phyloP scores from a whole-genome alignment of 1,284 basidiomycete species.

The Pterulicium gracile region DNA sequence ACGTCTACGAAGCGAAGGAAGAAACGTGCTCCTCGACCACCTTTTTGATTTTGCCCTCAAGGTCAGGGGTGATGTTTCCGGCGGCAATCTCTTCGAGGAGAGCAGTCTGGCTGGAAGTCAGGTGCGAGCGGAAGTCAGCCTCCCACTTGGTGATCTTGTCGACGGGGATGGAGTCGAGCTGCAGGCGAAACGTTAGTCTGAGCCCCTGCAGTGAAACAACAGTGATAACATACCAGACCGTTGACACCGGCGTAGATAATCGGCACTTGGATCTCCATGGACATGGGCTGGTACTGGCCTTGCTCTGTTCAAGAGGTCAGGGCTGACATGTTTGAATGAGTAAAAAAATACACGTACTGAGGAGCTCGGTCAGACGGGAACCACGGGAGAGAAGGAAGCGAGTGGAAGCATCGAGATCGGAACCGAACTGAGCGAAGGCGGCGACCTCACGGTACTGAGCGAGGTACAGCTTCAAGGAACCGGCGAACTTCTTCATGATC shows the following conservation, averaged over 20 bases:
- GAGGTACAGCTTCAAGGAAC: slow-evolving; percentile 98
- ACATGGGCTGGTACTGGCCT: slow-evolving; percentile 90
- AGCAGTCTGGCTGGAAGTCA: slow-evolving; percentile 53
- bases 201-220: neutral
- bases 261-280: slow-evolving; percentile 95
- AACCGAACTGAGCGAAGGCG: slow-evolving; percentile 99
- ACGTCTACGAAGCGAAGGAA: slow-evolving; percentile 53
- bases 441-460: slow-evolving; percentile 99
- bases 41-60: slow-evolving; percentile 92
- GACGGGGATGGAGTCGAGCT: slow-evolving; percentile 88
- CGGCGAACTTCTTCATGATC: slow-evolving; percentile 99
- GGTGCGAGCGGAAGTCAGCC: slow-evolving; percentile 77
- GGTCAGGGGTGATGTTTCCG: slow-evolving; percentile 79
- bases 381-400: slow-evolving; percentile 96
- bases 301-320: slow-evolving; percentile 50
- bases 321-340: slow-evolving; percentile 7
- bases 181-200: slow-evolving; percentile 7
- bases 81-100: slow-evolving; percentile 77
- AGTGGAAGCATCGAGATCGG: slow-evolving; percentile 97
- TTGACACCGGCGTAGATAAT: slow-evolving; percentile 99
- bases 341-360: slow-evolving; percentile 47
- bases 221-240: slow-evolving; percentile 62
- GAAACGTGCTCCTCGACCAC: slow-evolving; percentile 80
- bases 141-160: slow-evolving; percentile 96
- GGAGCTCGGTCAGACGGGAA: slow-evolving; percentile 95